These are phyloP conservation scores for Oidium heveae DNA, from an alignment of 2,329 filamentous ascomycete species.

Conservation along the genomic window DNA sequence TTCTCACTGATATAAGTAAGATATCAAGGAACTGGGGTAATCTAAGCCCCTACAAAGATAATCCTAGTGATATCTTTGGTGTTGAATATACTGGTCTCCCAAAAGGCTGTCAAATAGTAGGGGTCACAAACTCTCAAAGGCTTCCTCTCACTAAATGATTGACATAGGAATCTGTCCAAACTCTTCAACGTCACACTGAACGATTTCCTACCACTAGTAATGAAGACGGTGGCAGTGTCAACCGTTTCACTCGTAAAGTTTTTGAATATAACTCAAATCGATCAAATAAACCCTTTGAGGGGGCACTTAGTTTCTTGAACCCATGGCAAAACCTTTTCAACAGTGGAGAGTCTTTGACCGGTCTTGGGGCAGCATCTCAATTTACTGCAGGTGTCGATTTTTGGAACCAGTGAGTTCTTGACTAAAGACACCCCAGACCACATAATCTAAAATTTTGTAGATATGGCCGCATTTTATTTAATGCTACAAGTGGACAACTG, in stretches of 20 bases:
- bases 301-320: constrained; percentile 27
- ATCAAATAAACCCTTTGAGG: constrained; percentile 14
- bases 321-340: constrained; percentile 23
- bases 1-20: constrained; percentile 11
- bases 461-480: constrained; percentile 27
- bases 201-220: constrained; percentile 20
- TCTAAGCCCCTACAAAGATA: constrained; percentile 22
- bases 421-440: no score
- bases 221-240: no score
- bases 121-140: not conserved
- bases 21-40: constrained; percentile 20
- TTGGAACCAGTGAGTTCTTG: constrained; percentile 18
- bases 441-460: constrained; percentile 2
- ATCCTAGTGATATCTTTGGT: constrained; percentile 20
- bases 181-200: constrained; percentile 28
- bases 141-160: not conserved
- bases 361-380: constrained; percentile 23
- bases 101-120: constrained; percentile 25
- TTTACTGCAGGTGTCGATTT: constrained; percentile 24
- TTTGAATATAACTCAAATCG: constrained; percentile 19
- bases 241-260: constrained; percentile 16
- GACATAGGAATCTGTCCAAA: constrained; percentile 16
- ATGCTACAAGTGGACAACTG: constrained; percentile 21
- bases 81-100: constrained; percentile 22
- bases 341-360: constrained; percentile 21